These are phyloP conservation scores for Neonectria magnoliae DNA, from an alignment of 2,329 filamentous ascomycete genomes.

Conservation along the genomic window DNA sequence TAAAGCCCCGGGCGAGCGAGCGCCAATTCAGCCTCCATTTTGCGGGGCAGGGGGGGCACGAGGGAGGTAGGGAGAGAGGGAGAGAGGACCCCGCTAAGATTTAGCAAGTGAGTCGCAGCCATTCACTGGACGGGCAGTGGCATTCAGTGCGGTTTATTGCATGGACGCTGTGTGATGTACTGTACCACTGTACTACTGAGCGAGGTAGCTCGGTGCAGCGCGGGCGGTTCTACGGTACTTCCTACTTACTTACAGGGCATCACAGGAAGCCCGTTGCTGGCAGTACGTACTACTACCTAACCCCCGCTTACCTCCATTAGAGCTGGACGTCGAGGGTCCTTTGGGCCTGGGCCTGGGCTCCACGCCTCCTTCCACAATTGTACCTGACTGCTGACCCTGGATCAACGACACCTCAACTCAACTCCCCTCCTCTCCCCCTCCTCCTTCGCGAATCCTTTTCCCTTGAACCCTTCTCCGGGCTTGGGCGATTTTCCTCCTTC, in stretches of 20 bases:
- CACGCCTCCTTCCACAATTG: conserved; percentile 13
- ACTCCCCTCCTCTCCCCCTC: not conserved
- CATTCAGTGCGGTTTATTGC: not conserved
- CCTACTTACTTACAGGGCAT: not conserved
- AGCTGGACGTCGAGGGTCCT: not conserved
- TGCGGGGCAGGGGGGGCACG: not conserved
- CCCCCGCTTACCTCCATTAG: too few species aligned
- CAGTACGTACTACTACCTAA: not conserved
- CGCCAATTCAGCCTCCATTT: conserved; percentile 6
- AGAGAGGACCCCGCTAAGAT: not conserved
- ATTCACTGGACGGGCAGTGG: conserved; percentile 2
- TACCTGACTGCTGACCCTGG: conserved; percentile 9
- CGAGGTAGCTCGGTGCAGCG: not conserved
- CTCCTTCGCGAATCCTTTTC: not conserved
- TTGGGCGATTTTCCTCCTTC: not conserved
- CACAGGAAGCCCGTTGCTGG: too few species aligned
- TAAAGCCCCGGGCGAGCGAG: not conserved
- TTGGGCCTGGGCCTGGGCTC: not conserved
- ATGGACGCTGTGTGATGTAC: not conserved
- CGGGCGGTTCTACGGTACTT: not conserved
- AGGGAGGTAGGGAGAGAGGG: not conserved
- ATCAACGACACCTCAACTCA: conserved; percentile 11
- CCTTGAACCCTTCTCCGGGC: not conserved
- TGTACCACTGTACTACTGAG: not conserved
- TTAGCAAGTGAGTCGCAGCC: not conserved